A percentile compares a stretch with the other conserved stretches of the same genome.
phyloP scores from a whole-genome alignment of 169 alveolate genomes.

The Eimeria acervulina region DNA sequence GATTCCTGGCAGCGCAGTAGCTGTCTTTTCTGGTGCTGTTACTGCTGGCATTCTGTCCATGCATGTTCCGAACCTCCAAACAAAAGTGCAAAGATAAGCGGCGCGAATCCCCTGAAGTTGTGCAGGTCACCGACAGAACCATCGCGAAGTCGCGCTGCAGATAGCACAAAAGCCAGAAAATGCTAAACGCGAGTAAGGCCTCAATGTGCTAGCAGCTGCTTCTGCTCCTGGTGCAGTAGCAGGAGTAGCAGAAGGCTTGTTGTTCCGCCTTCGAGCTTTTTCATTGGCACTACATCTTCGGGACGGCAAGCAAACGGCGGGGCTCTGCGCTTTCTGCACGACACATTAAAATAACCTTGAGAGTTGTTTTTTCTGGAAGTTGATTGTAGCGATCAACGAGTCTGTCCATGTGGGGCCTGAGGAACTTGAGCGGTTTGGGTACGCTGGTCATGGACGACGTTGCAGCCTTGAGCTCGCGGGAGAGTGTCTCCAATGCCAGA shows the following conservation, averaged over 20 bases:
- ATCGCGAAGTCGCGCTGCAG: conserved; percentile 81
- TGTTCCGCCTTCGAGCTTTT: neutral
- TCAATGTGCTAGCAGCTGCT: neutral
- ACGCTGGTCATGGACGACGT: conserved; percentile 93
- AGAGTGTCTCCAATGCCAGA: conserved; percentile 83
- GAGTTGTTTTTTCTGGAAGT: conserved; percentile 74
- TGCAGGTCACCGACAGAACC: conserved; percentile 81
- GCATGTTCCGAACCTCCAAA: conserved; percentile 60
- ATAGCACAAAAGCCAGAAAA: neutral
- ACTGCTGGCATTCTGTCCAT: neutral
- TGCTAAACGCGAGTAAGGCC: neutral
- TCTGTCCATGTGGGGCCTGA: conserved; percentile 88
- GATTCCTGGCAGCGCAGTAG: neutral
- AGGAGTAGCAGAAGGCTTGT: neutral
- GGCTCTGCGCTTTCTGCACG: neutral
- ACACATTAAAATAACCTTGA: conserved; percentile 14
- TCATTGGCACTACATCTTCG: neutral
- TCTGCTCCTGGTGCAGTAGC: neutral
- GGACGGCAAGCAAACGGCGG: neutral
- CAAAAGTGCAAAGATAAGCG: conserved; percentile 81
- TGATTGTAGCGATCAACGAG: conserved; percentile 86
- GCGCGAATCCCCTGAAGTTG: conserved; percentile 80
- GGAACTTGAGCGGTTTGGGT: conserved; percentile 92
- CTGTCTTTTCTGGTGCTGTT: neutral
- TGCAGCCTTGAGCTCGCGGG: conserved; percentile 88